Evolutionary conservation across 2,329 filamentous ascomycete genomes (phyloP), one percentile per base, ranked within the genome.

Genomic region (Diplocarpon mali): DNA sequence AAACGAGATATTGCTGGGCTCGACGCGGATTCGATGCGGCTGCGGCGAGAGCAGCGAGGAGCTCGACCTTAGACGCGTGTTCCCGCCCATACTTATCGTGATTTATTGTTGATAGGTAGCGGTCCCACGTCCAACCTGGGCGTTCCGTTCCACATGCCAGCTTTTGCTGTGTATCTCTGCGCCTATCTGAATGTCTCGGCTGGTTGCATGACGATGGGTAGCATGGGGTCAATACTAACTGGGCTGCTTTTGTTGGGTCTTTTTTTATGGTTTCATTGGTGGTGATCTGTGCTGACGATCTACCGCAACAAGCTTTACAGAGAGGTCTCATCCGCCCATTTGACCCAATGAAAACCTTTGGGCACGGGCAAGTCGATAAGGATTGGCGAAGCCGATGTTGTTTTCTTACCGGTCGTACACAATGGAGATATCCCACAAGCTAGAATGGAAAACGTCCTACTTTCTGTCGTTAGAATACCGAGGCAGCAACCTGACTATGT

Each of bases 21-120:
- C 30, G 29, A 42, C n/a, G 29, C 42, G 35, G 27, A 39, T 44
- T 6, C 40, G 40, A 12, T 35, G 38, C 27, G 41, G 44, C 7
- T 45, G 42, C 16, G 41, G 11, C 44, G 43, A 12, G 30, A 32
- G 30, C n/a, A 42, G 10, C 5, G 34, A 42, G 30, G 45, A 42
- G 8, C 24, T 30, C 6, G 47, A 49, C 5, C 41, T 37, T 29
- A 44, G 44, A 20, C 47, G 40, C 15, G 45, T 35, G 24, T 32
- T 32, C n/a, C 36, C 31, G 9, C 9, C 29, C 38, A 37, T 41
- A 28, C 14, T 37, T 14, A 29, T 29, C 16, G 28, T 8, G 37
- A 11, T 27, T 9, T 2, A 4, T 7, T 14, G 37, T 30, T 29
- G 13, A 13, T 6, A 14, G 16, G 37, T n/a, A 16, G n/a, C 37